Conservation (phyloP, 108 stramenopile species). For the Cyclotella sp. region DNA sequence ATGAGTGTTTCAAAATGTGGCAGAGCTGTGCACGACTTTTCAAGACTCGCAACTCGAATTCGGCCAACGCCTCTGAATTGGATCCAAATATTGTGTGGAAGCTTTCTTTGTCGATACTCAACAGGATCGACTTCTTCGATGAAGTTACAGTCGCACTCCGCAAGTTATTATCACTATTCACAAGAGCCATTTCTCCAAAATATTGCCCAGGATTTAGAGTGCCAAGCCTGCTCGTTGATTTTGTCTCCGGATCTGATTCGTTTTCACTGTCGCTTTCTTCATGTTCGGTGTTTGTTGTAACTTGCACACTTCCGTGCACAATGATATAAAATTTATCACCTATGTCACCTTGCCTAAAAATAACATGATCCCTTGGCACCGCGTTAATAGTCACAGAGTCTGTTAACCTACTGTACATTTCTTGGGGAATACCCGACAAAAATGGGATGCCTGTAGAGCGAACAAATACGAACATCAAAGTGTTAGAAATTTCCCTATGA, state of each 20-base stretch:
- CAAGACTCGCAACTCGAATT: slow-evolving; percentile 54
- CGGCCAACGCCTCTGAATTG: slow-evolving; percentile 36
- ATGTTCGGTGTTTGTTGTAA: slow-evolving; percentile 25
- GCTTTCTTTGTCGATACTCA: slow-evolving; percentile 56
- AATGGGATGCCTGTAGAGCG: slow-evolving; percentile 44
- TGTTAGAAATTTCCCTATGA: neutral
- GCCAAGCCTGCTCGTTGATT: slow-evolving; percentile 45
- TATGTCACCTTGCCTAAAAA: slow-evolving; percentile 57
- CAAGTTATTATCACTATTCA: slow-evolving; percentile 52
- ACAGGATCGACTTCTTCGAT: slow-evolving; percentile 48
- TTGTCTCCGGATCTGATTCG: slow-evolving; percentile 12
- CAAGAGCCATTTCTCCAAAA: slow-evolving; percentile 86
- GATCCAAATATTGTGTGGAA: slow-evolving; percentile 51
- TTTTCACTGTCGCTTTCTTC: neutral
- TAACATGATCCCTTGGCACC: slow-evolving; percentile 45
- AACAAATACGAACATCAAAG: too few species aligned
- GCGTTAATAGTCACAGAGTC: slow-evolving; percentile 47
- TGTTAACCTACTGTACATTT: slow-evolving; percentile 40
- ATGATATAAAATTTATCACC: slow-evolving; percentile 62
- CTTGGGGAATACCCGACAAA: slow-evolving; percentile 51
- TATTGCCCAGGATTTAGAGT: slow-evolving; percentile 85
- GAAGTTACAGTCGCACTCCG: slow-evolving; percentile 55
- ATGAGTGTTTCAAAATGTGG: slow-evolving; percentile 47
- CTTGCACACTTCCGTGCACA: slow-evolving; percentile 55
- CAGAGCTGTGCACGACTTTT: slow-evolving; percentile 44